Conservation (phyloP, 2,329 filamentous ascomycete genomes). For the Lecanicillium sp. region DNA sequence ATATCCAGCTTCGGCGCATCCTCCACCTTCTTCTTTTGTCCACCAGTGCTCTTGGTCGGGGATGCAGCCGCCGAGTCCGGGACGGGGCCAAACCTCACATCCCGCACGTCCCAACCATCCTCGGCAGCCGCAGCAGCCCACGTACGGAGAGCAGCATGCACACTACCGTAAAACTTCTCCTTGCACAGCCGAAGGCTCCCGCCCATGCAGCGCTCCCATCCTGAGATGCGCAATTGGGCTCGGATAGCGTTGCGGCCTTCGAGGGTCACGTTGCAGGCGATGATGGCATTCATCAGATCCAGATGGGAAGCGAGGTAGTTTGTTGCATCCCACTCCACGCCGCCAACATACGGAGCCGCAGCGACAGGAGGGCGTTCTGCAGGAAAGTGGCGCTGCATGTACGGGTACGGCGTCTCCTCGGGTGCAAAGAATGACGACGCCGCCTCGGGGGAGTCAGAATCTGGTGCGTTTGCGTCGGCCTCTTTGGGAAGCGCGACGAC, state of each 20-base stretch:
- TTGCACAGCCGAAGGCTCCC: conserved; percentile 83
- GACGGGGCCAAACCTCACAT: conserved; percentile 68
- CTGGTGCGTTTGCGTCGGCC: conserved; percentile 9
- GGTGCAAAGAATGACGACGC: conserved; percentile 22
- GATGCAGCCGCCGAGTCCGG: conserved; percentile 23
- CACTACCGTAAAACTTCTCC: conserved; percentile 90
- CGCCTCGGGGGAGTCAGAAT: conserved; percentile 13
- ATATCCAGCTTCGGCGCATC: conserved; percentile 56
- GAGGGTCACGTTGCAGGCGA: conserved; percentile 67
- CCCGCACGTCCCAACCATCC: conserved; percentile 79
- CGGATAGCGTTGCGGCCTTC: conserved; percentile 71
- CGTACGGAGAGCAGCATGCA: conserved; percentile 80
- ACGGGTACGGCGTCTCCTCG: conserved; percentile 41
- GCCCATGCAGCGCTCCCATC: conserved; percentile 87
- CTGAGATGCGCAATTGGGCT: conserved; percentile 70
- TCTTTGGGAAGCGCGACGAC: conserved; percentile 60
- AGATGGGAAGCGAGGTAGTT: conserved; percentile 92
- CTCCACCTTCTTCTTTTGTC: conserved; percentile 41
- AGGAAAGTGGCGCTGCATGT: conserved; percentile 70
- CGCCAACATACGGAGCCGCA: conserved; percentile 90
- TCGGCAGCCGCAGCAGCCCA: conserved; percentile 85
- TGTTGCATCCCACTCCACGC: conserved; percentile 97
- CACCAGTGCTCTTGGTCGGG: conserved; percentile 22
- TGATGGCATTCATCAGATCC: conserved; percentile 83
- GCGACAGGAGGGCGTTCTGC: conserved; percentile 81